Evolutionary conservation across 202 grass and related monocot species (phyloP).

Genomic region (Bolboschoenoplectus hybrid): DNA sequence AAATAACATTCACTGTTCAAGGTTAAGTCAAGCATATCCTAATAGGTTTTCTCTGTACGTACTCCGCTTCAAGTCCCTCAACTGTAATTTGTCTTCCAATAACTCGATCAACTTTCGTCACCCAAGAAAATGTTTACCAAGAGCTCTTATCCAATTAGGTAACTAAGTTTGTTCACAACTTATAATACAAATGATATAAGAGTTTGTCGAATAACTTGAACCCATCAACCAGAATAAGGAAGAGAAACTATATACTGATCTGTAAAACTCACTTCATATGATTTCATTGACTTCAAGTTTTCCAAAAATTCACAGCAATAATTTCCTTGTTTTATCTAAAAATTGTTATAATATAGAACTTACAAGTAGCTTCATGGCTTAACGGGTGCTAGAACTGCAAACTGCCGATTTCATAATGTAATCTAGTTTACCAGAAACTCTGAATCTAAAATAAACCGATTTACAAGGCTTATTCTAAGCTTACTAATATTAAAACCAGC

Average conservation of each 20-base stretch:
- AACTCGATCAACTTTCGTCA: not conserved
- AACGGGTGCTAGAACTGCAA: not conserved
- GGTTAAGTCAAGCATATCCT: not conserved
- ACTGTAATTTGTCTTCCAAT: not conserved
- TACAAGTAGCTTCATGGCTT: slow-evolving; percentile 1
- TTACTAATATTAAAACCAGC: not conserved
- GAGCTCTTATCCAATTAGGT: slow-evolving; percentile 16
- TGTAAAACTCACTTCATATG: not conserved
- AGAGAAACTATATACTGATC: not conserved
- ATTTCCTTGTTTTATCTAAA: not conserved
- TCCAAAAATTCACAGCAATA: not conserved
- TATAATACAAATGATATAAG: not conserved
- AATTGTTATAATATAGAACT: not conserved
- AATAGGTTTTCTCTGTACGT: not conserved
- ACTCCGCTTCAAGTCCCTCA: not conserved
- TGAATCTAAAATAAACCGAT: not conserved
- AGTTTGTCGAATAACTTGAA: not conserved
- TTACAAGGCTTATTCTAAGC: not conserved
- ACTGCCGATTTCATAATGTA: not conserved
- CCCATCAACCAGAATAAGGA: not conserved
- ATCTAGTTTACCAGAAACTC: not conserved
- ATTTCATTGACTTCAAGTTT: not conserved
- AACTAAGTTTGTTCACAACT: not conserved
- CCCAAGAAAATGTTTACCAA: slow-evolving; percentile 20
- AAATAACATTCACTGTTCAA: not conserved